Evolutionary conservation across 768 basidiomycete species (phyloP).

Genomic region (Pholiota molesta): DNA sequence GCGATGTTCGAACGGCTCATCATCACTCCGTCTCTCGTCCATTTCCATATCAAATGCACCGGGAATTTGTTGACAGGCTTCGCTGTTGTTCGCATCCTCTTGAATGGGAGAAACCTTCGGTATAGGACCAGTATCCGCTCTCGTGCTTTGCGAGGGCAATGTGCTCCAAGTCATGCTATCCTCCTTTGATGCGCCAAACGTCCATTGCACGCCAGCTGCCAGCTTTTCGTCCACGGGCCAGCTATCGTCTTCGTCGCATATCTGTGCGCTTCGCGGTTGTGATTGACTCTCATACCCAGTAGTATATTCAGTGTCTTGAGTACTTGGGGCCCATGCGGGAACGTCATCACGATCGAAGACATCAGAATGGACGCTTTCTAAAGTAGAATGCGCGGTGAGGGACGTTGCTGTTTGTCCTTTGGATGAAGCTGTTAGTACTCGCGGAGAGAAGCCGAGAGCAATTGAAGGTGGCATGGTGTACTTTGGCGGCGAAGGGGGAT

Average conservation of each 20-base stretch:
- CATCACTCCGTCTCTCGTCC: conserved; percentile 39
- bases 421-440: conserved; percentile 26
- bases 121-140: conserved; percentile 39
- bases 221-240: conserved; percentile 77
- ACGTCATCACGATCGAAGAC: conserved; percentile 51
- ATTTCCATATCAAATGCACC: conserved; percentile 40
- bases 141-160: conserved; percentile 60
- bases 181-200: conserved; percentile 58
- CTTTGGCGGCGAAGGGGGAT: conserved; percentile 23
- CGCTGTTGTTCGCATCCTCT: conserved; percentile 8
- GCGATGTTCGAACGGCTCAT: conserved; percentile 25
- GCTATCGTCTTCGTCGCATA: conserved; percentile 67
- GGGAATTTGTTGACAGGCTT: conserved; percentile 21
- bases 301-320: conserved; percentile 62
- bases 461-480: conserved; percentile 41
- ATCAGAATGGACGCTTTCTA: conserved; percentile 56
- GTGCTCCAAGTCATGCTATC: conserved; percentile 82
- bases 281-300: conserved; percentile 39
- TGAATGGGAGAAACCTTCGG: conserved; percentile 21
- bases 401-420: conserved; percentile 27
- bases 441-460: conserved; percentile 46
- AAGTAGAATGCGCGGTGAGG: conserved; percentile 55
- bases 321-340: conserved; percentile 58
- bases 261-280: conserved; percentile 29
- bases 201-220: conserved; percentile 60